These are phyloP conservation scores for Xylaria bambusicola DNA, from an alignment of 495 filamentous ascomycete genomes.

Conservation along the genomic window DNA sequence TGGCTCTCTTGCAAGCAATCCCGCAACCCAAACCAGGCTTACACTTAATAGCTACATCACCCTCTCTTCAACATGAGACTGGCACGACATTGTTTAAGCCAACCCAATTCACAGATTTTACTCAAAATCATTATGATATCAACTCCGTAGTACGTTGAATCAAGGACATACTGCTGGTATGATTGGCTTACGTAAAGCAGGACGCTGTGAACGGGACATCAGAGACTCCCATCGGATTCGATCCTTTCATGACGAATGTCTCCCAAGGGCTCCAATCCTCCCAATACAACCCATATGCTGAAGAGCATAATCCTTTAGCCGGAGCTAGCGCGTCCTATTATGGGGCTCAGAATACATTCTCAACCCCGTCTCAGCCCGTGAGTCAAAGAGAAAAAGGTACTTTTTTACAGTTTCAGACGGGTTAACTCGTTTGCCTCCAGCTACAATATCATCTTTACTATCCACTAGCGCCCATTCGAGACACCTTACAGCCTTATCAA, in stretches of 20 bases:
- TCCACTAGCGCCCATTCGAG: slow-evolving; percentile 77
- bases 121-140: slow-evolving; percentile 72
- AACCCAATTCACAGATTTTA: slow-evolving; percentile 71
- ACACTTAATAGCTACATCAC: slow-evolving; percentile 38
- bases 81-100: slow-evolving; percentile 51
- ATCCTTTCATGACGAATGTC: slow-evolving; percentile 63
- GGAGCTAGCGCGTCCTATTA: slow-evolving; percentile 56
- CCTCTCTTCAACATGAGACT: slow-evolving; percentile 36
- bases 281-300: slow-evolving; percentile 67
- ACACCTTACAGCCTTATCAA: slow-evolving; percentile 79
- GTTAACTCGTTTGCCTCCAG: slow-evolving; percentile 32
- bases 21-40: slow-evolving; percentile 21
- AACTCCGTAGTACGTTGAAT: slow-evolving; percentile 59
- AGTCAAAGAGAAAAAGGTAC: slow-evolving; percentile 27
- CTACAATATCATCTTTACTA: slow-evolving; percentile 93
- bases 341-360: slow-evolving; percentile 40
- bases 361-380: slow-evolving; percentile 66
- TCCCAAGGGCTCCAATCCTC: slow-evolving; percentile 53
- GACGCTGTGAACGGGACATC: slow-evolving; percentile 30
- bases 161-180: neutral
- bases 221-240: slow-evolving; percentile 43
- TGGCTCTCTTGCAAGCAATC: slow-evolving; percentile 1
- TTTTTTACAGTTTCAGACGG: neutral
- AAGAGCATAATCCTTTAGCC: slow-evolving; percentile 52
- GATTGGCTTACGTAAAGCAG: slow-evolving; percentile 21